Evolutionary conservation across 2,329 filamentous ascomycete species (phyloP), one percentile per base, ranked within the genome.

Genomic region (Colletotrichum chrysophilum): DNA sequence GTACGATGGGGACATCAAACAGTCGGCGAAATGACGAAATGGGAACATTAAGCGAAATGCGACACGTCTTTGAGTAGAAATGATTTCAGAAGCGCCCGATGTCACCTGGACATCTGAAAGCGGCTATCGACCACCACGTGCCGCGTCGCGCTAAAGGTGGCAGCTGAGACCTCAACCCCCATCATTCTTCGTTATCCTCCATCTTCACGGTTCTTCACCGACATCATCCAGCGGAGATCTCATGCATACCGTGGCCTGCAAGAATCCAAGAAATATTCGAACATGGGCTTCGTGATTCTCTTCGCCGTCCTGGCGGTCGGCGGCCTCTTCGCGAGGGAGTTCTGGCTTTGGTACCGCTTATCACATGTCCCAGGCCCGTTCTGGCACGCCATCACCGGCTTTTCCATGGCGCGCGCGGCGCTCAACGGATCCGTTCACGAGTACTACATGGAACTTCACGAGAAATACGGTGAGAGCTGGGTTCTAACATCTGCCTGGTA

Each of bases 281-380:
- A 14, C 0, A 75, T 75, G 73, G 69, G 62, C 7, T 21, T 52
- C 4, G 10, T 65, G 5, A 13, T 52, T 5, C 8, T 75, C 4
- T 7, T 68, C 26, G 64, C 24, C 24, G 10, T 68, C 64, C 26
- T 43, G 14, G 34, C 28, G 21, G 18, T 64, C 26, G 62, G 43
- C 24, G 69, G 66, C n/a, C 38, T 75, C 16, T 4, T 68, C 32
- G 69, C 13, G 3, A 30, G 58, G 5, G 73, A 75, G 56, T 16
- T 72, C 16, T 60, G 64, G 64, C 56, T 38, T 1, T 84, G 83
- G 82, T 78, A 81, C 55, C 81, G 81, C 13, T 76, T 85, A 6
- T 83, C 80, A 1, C 81, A 84, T 56, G 74, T 85, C 5, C 83
- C 82, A 0, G 83, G 83, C 0, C 83, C 83, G 0, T 82, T 83